Conservation (phyloP, 2,329 filamentous ascomycete species). For the Lasiodiplodia sp. region DNA sequence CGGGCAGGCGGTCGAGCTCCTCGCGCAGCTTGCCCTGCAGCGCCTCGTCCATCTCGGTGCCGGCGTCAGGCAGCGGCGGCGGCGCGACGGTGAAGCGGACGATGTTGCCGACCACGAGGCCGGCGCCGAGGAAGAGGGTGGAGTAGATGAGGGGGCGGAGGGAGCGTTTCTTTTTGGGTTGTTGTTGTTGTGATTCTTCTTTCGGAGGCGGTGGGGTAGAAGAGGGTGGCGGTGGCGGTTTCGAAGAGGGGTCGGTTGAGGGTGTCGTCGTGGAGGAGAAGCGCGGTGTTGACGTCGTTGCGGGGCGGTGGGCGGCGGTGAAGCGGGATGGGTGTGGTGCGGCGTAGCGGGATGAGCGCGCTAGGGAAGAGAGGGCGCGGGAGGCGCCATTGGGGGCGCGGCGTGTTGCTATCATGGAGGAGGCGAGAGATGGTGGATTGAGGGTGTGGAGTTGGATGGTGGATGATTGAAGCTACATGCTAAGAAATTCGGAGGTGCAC, state of each 20-base stretch:
- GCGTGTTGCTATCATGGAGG: not conserved
- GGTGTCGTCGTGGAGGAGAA: not conserved
- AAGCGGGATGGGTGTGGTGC: not conserved
- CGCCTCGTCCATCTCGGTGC: conserved; percentile 2
- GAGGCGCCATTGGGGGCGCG: conserved; percentile 8
- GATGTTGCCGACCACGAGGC: conserved; percentile 22
- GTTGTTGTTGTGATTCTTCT: not conserved
- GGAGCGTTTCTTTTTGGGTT: conserved; percentile 15
- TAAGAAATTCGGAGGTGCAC: not conserved
- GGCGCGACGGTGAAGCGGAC: conserved; percentile 21
- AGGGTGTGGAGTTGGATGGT: not conserved
- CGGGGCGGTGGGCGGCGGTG: not conserved
- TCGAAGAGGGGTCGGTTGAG: not conserved
- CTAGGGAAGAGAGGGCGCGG: not conserved
- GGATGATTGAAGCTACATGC: not conserved
- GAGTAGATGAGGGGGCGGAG: conserved; percentile 24
- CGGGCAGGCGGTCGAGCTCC: conserved; percentile 18
- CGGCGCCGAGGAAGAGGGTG: conserved; percentile 21
- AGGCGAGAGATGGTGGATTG: not conserved
- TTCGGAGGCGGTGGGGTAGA: not conserved
- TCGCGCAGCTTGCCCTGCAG: conserved; percentile 1
- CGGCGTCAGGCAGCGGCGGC: conserved; percentile 19
- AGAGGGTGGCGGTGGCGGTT: not conserved
- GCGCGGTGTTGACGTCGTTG: not conserved
- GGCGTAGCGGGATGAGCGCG: not conserved